Evolutionary conservation across 805 yeast genomes (phyloP).

Genomic region (Wickerhamiella sorbophila): DNA sequence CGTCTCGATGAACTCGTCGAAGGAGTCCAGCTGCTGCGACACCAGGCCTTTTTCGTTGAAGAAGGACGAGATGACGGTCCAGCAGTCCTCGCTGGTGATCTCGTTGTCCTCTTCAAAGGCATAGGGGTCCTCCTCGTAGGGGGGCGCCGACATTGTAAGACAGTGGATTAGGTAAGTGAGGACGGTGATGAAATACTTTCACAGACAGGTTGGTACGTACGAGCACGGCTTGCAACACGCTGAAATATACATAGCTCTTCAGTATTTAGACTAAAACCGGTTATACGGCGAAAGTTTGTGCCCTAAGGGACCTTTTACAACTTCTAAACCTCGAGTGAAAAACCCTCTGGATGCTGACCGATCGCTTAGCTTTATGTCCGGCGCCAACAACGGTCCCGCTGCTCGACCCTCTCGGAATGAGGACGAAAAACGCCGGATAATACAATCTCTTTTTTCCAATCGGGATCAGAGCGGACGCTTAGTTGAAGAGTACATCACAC

Average conservation of each 20-base stretch:
- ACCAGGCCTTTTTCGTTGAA: constrained; percentile 94
- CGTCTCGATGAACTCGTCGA: constrained; percentile 92
- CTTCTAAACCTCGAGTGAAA: too few relatives aligned
- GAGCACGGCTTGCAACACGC: too few relatives aligned
- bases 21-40: constrained; percentile 95
- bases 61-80: constrained; percentile 95
- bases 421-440: not conserved
- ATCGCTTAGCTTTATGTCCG: too few relatives aligned
- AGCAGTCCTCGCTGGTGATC: constrained; percentile 96
- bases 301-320: too few relatives aligned
- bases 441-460: not conserved
- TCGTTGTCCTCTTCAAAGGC: constrained; percentile 54
- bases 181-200: not conserved
- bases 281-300: too few relatives aligned
- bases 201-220: too few relatives aligned
- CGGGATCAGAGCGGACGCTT: not conserved
- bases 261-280: too few relatives aligned
- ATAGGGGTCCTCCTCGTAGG: constrained; percentile 16
- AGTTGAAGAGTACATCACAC: constrained; percentile 3
- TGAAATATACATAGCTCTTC: too few relatives aligned
- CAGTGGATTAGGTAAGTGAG: not conserved
- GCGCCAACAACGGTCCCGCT: not conserved
- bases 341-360: too few relatives aligned
- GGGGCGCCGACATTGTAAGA: not conserved
- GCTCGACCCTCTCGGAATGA: not conserved